A percentile compares a stretch with the other conserved stretches of the same genome.
phyloP scores from a whole-genome alignment of 768 basidiomycete genomes.

The Steccherinum ochraceum region DNA sequence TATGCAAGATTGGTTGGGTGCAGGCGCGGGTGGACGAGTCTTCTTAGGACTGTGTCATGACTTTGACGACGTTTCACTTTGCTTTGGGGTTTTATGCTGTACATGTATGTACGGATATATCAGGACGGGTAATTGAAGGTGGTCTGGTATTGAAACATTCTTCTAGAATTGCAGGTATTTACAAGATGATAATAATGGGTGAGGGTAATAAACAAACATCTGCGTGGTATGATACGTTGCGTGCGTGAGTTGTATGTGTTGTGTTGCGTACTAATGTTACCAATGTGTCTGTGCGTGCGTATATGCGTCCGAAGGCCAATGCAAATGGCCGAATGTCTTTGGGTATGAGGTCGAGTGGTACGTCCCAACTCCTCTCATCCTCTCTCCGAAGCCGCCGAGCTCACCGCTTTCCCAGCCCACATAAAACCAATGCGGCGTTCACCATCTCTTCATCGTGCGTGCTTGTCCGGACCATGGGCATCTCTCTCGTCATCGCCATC shows the following conservation, averaged over 20 bases:
- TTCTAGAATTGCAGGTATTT: background rate
- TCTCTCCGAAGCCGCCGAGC: background rate
- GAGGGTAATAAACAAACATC: background rate
- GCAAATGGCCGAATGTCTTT: no score
- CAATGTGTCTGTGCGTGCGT: background rate
- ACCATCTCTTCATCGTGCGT: conserved; percentile 55
- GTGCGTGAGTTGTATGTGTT: background rate
- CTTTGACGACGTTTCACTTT: background rate
- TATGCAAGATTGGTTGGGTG: conserved; percentile 71
- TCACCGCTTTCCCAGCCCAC: conserved; percentile 36
- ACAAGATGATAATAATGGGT: background rate
- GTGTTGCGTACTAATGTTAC: background rate
- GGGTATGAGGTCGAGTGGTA: background rate
- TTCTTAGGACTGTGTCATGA: background rate
- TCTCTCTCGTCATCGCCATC: background rate
- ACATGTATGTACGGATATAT: background rate
- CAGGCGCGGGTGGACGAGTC: background rate
- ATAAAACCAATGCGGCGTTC: conserved; percentile 62
- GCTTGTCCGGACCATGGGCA: background rate
- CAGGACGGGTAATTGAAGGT: background rate
- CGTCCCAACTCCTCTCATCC: conserved; percentile 4
- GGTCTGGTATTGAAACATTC: background rate
- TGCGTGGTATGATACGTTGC: background rate
- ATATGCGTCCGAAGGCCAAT: background rate
- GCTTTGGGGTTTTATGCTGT: no score